Evolutionary conservation across 2,329 filamentous ascomycete genomes (phyloP), one percentile per base, ranked within the genome.

Genomic region (Sarocladiaceae sp.): DNA sequence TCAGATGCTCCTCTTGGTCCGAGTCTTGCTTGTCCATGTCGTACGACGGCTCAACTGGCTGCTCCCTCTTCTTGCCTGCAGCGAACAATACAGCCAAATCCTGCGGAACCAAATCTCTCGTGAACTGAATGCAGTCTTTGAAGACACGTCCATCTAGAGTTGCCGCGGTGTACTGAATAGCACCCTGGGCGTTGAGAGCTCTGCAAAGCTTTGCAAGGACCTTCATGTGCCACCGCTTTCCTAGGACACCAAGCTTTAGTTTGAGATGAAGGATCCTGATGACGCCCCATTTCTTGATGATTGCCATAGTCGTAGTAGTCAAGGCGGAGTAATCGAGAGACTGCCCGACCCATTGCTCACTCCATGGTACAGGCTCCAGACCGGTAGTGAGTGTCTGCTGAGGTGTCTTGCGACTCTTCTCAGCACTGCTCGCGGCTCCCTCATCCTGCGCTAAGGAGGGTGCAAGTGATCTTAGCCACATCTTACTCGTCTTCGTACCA

Each of bases 61-160:
- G 67, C 25, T 57, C 58, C 5, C 60, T 53, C n/a, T 66, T 63
- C 50, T 69, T 71, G 2, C 69, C 79, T 0, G 77, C 80, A 2
- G 76, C 72, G 20, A 81, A 50, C 11, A 50, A n/a, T 13, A 50
- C 47, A 6, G 72, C 68, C 80, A 81, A 84, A 56, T 84, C 81
- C 20, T 77, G 75, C 2, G 74, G 59, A 12, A 74, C 79, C 28
- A 82, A 73, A 6, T 83, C 79, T 40, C 80, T 71, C 44, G 77
- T 66, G 53, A 77, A 84, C 56, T 80, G 80, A 55, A 85, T 71
- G 57, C 82, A 85, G 57, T 84, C 80, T 57, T 82, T 83, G 67
- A 79, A 83, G 5, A 84, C 67, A 52, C 74, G 74, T 29, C 74
- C 72, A 15, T 73, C 70, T 11, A 82, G 75, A 33, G 74, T 76